phyloP scores from a whole-genome alignment of 805 yeast species.

The Saccharomycopsis sp. region DNA sequence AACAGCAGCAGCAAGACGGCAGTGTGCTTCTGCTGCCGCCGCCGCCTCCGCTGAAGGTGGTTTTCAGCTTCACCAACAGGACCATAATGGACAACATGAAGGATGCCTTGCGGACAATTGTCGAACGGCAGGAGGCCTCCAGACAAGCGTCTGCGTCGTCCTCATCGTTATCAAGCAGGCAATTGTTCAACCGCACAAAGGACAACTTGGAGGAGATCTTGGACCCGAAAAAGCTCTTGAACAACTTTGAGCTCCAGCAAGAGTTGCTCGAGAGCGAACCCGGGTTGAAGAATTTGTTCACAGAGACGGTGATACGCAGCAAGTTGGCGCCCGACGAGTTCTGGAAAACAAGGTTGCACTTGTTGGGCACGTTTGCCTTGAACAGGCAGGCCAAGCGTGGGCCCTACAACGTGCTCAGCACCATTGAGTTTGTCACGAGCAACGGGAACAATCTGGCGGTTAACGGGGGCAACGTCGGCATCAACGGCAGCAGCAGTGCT shows the following conservation, averaged over 20 bases:
- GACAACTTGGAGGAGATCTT: slow-evolving; percentile 36
- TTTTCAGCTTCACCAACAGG: slow-evolving; percentile 61
- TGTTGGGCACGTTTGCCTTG: slow-evolving; percentile 78
- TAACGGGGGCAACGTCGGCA: too few species aligned
- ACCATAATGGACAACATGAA: slow-evolving; percentile 70
- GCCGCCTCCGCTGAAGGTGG: slow-evolving; percentile 29
- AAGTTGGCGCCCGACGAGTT: slow-evolving; percentile 75
- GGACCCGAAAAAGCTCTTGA: slow-evolving; percentile 49
- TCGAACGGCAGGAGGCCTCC: slow-evolving; percentile 51
- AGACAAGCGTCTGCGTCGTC: slow-evolving; percentile 5
- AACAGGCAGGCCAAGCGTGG: slow-evolving; percentile 80
- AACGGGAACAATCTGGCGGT: too few species aligned
- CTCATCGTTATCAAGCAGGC: too few species aligned
- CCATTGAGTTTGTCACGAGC: slow-evolving; percentile 89
- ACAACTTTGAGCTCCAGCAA: slow-evolving; percentile 73
- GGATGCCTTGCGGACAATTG: slow-evolving; percentile 54
- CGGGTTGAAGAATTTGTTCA: slow-evolving; percentile 61
- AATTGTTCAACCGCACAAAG: slow-evolving; percentile 4
- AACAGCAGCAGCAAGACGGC: too few species aligned
- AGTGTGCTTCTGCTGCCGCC: too few species aligned
- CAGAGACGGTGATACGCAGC: slow-evolving; percentile 75
- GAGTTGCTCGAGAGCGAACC: slow-evolving; percentile 62
- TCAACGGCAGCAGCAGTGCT: too few species aligned
- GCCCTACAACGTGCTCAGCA: slow-evolving; percentile 86
- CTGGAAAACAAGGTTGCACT: slow-evolving; percentile 76